Percentiles rank a stretch among this genome's conserved stretches.
Conservation (phyloP, 768 basidiomycete genomes). For the Agaricus sinodeliciosus region DNA sequence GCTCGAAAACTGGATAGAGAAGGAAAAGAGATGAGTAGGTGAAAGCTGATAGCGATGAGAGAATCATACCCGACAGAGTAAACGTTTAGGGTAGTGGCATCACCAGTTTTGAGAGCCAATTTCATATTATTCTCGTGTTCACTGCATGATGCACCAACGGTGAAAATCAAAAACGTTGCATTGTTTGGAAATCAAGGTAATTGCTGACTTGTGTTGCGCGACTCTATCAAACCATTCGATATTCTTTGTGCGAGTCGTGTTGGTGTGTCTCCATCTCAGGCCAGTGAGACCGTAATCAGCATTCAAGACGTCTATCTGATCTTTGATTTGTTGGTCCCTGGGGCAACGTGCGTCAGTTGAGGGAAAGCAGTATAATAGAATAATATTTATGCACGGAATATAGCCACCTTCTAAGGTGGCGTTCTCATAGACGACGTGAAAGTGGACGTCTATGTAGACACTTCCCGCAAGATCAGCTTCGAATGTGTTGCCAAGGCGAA, state of each 20-base stretch:
- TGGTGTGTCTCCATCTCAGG: constrained; percentile 11
- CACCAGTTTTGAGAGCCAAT: constrained; percentile 11
- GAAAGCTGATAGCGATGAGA: neutral
- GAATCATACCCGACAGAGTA: constrained; percentile 16
- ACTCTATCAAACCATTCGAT: constrained; percentile 12
- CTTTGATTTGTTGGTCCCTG: constrained; percentile 10
- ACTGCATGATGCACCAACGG: neutral
- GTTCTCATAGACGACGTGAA: constrained; percentile 29
- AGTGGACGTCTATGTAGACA: constrained; percentile 27
- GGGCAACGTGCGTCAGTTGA: neutral
- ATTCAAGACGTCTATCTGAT: constrained; percentile 14
- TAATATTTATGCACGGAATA: constrained; percentile 27
- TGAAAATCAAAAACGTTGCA: too few relatives aligned
- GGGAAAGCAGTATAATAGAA: neutral
- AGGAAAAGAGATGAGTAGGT: neutral
- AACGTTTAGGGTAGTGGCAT: constrained; percentile 13
- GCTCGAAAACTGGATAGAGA: constrained; percentile 14
- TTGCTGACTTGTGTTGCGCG: constrained; percentile 10
- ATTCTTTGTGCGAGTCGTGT: constrained; percentile 11
- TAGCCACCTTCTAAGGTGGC: constrained; percentile 29
- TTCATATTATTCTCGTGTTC: constrained; percentile 15
- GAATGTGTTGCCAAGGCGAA: neutral
- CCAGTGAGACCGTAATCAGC: constrained; percentile 9
- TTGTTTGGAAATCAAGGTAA: neutral
- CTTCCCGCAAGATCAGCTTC: neutral